These are phyloP conservation scores for Globisporangium cystogenes DNA, from an alignment of 352 stramenopile species.

Conservation along the genomic window DNA sequence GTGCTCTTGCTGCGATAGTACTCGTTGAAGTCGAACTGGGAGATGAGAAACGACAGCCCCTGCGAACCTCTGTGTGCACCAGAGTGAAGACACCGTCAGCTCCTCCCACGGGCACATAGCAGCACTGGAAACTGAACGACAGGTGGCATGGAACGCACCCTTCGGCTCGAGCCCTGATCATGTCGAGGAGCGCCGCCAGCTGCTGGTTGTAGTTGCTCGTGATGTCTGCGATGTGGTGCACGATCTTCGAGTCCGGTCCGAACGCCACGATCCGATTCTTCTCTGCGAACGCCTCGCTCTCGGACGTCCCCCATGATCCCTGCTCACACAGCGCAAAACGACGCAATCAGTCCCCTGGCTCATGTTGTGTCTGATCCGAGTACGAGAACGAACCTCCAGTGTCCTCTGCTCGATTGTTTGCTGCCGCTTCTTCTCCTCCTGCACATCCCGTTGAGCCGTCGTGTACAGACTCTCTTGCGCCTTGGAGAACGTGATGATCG, in stretches of 20 bases:
- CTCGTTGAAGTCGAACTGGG: constrained; percentile 91
- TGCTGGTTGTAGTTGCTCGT: constrained; percentile 54
- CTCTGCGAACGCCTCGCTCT: constrained; percentile 43
- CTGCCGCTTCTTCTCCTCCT: constrained; percentile 48
- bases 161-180: constrained; percentile 51
- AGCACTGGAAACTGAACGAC: neutral
- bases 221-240: constrained; percentile 62
- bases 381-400: constrained; percentile 24
- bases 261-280: constrained; percentile 31
- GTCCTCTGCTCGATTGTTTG: constrained; percentile 43
- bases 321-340: constrained; percentile 9
- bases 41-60: constrained; percentile 80
- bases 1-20: constrained; percentile 70
- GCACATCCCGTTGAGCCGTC: constrained; percentile 61
- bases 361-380: too few species aligned
- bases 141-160: constrained; percentile 22
- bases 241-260: constrained; percentile 37
- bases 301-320: constrained; percentile 53
- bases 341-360: neutral
- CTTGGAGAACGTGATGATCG: constrained; percentile 82
- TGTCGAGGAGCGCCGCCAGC: constrained; percentile 63
- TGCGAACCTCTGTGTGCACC: constrained; percentile 44
- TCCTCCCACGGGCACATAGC: too few species aligned
- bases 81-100: neutral
- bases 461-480: constrained; percentile 80